Conservation (phyloP, 139 green algal species). For the Monoraphidium neglectum region DNA sequence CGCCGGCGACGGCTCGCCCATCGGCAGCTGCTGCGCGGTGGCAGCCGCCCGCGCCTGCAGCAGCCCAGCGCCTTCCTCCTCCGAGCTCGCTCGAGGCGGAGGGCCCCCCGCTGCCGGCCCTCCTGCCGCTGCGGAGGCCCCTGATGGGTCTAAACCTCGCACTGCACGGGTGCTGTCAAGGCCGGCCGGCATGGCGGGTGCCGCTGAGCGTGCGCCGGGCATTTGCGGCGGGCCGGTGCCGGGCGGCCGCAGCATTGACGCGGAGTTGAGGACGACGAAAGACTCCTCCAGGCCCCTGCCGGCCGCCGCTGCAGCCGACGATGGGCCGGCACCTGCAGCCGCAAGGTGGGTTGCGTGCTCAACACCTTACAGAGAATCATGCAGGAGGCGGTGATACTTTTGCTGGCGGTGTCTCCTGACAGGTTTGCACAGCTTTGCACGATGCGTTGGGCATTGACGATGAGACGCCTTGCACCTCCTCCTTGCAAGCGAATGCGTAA, state of each 20-base stretch:
- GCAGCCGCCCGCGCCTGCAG: background rate
- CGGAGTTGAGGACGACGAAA: slow-evolving; percentile 63
- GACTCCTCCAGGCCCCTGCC: slow-evolving; percentile 71
- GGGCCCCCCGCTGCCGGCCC: background rate
- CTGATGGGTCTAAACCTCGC: background rate
- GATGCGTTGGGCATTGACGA: background rate
- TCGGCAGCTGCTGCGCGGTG: background rate
- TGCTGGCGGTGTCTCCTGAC: background rate
- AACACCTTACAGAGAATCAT: background rate
- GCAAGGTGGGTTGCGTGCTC: background rate
- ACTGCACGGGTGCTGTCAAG: slow-evolving; percentile 5
- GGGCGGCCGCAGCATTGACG: slow-evolving; percentile 31
- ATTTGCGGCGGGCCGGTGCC: background rate
- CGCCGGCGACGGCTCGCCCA: background rate
- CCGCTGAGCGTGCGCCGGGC: background rate
- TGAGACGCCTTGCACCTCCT: background rate
- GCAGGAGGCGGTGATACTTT: background rate
- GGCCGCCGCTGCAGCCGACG: slow-evolving; percentile 6
- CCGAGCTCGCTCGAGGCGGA: background rate
- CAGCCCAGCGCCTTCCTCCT: background rate
- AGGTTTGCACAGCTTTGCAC: background rate
- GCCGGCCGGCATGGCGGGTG: background rate
- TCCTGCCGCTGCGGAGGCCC: slow-evolving; percentile 23
- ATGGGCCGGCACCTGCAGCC: background rate
- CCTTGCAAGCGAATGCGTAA: background rate